Conservation (phyloP, 1,139 yeast species). For the Blastobotrys elegans region DNA sequence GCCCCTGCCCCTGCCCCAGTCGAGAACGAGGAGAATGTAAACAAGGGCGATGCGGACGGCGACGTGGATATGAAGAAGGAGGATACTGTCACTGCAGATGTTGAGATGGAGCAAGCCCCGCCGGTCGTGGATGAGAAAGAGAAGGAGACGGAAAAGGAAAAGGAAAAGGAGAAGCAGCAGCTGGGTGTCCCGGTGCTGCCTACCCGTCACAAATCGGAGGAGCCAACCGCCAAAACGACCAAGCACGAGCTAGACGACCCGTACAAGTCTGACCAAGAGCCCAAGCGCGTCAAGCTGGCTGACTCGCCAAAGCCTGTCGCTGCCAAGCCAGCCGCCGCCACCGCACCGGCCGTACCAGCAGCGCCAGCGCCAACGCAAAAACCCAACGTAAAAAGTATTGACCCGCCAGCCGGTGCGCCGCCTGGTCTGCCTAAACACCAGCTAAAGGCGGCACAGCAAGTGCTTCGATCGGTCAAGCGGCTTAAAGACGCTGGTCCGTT, state of each 20-base stretch:
- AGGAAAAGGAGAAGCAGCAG: no score
- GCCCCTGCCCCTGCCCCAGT: not conserved
- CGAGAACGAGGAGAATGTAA: not conserved
- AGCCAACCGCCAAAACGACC: not conserved
- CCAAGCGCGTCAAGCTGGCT: not conserved
- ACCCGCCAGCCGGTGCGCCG: conserved; percentile 27
- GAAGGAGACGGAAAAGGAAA: no score
- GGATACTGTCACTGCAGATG: not conserved
- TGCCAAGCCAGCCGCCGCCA: not conserved
- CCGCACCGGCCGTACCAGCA: not conserved
- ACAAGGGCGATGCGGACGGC: not conserved
- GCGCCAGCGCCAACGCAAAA: not conserved
- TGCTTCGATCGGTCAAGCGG: conserved; percentile 66
- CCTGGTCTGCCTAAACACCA: conserved; percentile 85
- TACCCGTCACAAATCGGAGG: not conserved
- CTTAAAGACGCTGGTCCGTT: conserved; percentile 92
- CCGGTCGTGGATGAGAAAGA: not conserved
- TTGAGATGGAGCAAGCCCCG: not conserved
- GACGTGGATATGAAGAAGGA: not conserved
- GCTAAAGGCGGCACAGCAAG: conserved; percentile 48
- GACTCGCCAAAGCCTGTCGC: not conserved
- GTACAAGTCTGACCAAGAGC: not conserved
- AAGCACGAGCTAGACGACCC: not conserved
- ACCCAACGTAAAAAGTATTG: not conserved
- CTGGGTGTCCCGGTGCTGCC: no score